These are phyloP conservation scores for Glycine latifolia DNA, from an alignment of 306 rosid species.

Conservation along the genomic window DNA sequence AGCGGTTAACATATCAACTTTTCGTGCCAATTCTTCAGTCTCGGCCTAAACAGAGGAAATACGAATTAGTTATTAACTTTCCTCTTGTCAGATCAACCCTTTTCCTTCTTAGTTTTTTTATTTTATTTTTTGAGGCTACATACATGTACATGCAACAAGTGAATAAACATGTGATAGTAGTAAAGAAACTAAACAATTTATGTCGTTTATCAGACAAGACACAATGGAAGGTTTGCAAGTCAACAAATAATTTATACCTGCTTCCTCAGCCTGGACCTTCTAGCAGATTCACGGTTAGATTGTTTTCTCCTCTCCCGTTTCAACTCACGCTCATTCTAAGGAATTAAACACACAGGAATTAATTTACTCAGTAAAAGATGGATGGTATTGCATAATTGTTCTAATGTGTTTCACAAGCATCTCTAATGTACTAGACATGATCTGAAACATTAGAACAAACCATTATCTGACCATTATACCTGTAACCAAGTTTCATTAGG, in stretches of 20 bases:
- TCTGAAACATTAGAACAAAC: constrained; percentile 3
- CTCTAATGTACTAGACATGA: neutral
- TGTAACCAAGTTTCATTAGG: constrained; percentile 82
- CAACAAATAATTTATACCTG: constrained; percentile 64
- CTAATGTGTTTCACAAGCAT: too few relatives aligned
- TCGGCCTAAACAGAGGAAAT: constrained; percentile 69
- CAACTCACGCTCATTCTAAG: constrained; percentile 82
- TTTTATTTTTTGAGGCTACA: neutral
- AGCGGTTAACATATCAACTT: constrained; percentile 69
- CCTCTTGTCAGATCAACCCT: neutral
- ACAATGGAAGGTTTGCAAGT: neutral
- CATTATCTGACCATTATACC: constrained; percentile 48
- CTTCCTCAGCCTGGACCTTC: constrained; percentile 97
- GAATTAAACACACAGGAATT: constrained; percentile 43
- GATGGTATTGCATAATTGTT: neutral
- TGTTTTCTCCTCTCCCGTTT: constrained; percentile 97
- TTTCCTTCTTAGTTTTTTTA: neutral
- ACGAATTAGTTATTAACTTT: constrained; percentile 37
- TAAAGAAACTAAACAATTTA: constrained; percentile 11
- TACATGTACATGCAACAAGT: neutral
- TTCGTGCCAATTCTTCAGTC: constrained; percentile 78
- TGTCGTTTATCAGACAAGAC: constrained; percentile 12
- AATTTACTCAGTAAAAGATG: constrained; percentile 20
- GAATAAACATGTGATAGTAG: neutral
- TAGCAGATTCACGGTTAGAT: constrained; percentile 97